Base-by-base conservation (phyloP, 73 alveolate genomes). In the Symbiodinium pilosum region DNA sequence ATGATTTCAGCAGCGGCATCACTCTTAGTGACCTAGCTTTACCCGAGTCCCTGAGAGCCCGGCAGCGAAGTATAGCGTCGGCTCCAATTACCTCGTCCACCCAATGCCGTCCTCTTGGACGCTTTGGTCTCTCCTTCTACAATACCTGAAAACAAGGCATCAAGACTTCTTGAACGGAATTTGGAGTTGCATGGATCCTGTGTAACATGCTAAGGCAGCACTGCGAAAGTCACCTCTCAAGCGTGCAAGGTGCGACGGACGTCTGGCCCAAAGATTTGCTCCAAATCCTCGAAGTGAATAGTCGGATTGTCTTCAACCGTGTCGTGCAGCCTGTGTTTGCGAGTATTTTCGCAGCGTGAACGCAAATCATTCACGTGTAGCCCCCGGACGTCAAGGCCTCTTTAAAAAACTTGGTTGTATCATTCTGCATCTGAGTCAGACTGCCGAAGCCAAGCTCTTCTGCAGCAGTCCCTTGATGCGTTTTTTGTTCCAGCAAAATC, bases 71-170 rank as follows among this genome's bases (percentile, higher is more conserved):
- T 89, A 71, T 89, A 89, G 75, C 95, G 95, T 43, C 94, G 84
- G 87, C 95, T 89, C 95, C 95, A 89, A 21, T 68, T 30, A 34
- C 94, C 94, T 4, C 94, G 84, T 2, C 86, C 94, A 32, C 94
- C 94, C 94, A 87, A 38, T 0, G 95, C 95, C 34, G 95, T 89
- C 39, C 95, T 68, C 75, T 89, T 89, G 71, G 95, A 89, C 28
- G 95, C 95, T 28, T 89, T 89, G 18, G 95, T 89, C 75, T 89
- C 95, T 11, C 95, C 95, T 32, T 89, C 95, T 3, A 89, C 95
- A 4, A 89, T 89, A 36, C 95, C 95, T 89, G 34, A 40, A 43
- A 6, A 8, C 73, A 12, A n/a, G 20, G 26, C 16, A 64, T 30
- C 89, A 3, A 2, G n/a, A 16, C 18, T 11, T 0, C 64, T 40